These are phyloP conservation scores for Pleurotus djamor DNA, from an alignment of 768 basidiomycete genomes.

Conservation along the genomic window DNA sequence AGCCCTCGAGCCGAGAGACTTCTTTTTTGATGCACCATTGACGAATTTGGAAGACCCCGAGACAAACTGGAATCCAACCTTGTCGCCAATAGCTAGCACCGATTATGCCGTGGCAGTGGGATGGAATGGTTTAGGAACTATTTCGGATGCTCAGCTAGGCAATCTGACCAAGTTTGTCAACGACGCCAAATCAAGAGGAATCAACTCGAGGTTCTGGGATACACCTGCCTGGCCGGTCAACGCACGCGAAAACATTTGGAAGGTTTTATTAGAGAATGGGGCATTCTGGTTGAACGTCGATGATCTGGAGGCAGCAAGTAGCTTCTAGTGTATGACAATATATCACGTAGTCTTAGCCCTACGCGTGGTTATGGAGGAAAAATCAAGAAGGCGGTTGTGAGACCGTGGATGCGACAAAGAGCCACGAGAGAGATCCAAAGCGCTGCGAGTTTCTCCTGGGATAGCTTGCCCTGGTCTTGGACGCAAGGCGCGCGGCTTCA, in stretches of 20 bases:
- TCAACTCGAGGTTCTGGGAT: constrained; percentile 51
- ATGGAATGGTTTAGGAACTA: constrained; percentile 43
- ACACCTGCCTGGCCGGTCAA: constrained; percentile 47
- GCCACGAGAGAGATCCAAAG: constrained; percentile 6
- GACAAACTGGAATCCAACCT: constrained; percentile 34
- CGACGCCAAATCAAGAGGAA: constrained; percentile 40
- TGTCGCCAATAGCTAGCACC: constrained; percentile 50
- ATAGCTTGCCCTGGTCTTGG: constrained; percentile 52
- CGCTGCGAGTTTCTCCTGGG: constrained; percentile 49
- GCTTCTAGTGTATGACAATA: constrained; percentile 21
- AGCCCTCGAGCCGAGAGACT: constrained; percentile 40
- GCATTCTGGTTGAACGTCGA: constrained; percentile 54
- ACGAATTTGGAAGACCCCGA: constrained; percentile 32
- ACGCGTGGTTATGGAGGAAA: constrained; percentile 29
- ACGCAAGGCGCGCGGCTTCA: constrained; percentile 24
- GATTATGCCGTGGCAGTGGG: constrained; percentile 43
- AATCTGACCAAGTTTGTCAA: constrained; percentile 36
- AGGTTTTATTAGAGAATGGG: constrained; percentile 35
- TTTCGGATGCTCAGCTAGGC: constrained; percentile 34
- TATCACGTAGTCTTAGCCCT: constrained; percentile 20
- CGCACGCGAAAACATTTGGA: constrained; percentile 43
- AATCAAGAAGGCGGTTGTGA: constrained; percentile 19
- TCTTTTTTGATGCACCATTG: constrained; percentile 53
- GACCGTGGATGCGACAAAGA: constrained; percentile 10
- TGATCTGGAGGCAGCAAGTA: constrained; percentile 39